Conservation (phyloP, 2,329 filamentous ascomycete genomes). For the Beauveria sp. region DNA sequence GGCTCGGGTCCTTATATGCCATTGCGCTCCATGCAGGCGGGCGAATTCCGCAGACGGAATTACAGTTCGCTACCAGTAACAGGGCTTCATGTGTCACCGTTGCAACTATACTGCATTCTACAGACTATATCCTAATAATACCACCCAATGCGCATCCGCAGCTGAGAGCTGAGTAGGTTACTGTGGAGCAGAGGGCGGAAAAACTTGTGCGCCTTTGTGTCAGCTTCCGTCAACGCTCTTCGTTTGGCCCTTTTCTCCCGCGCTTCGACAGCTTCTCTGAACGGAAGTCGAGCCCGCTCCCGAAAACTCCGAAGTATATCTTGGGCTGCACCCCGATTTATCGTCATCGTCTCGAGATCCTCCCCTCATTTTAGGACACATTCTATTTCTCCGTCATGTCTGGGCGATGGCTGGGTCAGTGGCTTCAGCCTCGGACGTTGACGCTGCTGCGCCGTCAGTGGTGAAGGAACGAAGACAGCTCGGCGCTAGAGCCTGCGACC, state of each 20-base stretch:
- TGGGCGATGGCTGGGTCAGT: background rate
- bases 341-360: no score
- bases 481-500: slow-evolving; percentile 26
- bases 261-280: background rate
- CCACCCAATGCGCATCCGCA: background rate
- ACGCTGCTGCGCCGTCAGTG: slow-evolving; percentile 11
- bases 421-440: background rate
- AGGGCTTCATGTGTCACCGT: background rate
- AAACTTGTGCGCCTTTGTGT: background rate
- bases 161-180: background rate
- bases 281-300: slow-evolving; percentile 7
- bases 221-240: no score
- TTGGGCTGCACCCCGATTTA: background rate
- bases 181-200: slow-evolving; percentile 11
- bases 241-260: background rate
- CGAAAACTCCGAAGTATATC: background rate
- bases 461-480: slow-evolving; percentile 15
- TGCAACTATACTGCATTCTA: background rate
- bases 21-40: background rate
- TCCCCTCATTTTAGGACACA: background rate
- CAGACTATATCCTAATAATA: background rate
- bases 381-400: slow-evolving; percentile 9
- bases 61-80: background rate
- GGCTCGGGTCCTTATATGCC: slow-evolving; percentile 3
- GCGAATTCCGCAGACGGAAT: background rate